Conservation (phyloP, 2,329 filamentous ascomycete species). For the Cladophialophora bantiana region DNA sequence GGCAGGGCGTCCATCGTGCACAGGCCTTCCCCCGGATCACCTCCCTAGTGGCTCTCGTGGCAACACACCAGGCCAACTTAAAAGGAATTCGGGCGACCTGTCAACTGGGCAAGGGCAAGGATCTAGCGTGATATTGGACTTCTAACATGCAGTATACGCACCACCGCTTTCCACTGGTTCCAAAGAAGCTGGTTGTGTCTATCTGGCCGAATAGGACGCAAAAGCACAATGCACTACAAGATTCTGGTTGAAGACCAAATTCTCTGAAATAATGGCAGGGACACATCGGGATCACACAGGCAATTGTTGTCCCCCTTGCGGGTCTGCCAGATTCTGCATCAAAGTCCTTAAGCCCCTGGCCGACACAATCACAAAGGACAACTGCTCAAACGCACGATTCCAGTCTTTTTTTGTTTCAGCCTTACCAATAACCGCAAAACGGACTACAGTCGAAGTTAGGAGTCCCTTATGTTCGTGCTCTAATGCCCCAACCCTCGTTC, state of each 20-base stretch:
- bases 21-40: conserved; percentile 8
- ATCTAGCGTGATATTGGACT: not conserved
- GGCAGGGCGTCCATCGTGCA: conserved; percentile 9
- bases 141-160: not conserved
- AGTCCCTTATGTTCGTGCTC: too few relatives aligned
- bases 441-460: not conserved
- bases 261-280: not conserved
- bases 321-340: not conserved
- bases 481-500: too few relatives aligned
- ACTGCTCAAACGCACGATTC: conserved; percentile 1
- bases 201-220: not conserved
- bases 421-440: not conserved
- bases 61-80: conserved; percentile 1
- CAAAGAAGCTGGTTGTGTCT: not conserved
- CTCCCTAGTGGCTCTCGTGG: conserved; percentile 8
- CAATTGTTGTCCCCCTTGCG: not conserved
- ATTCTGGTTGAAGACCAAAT: not conserved
- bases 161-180: not conserved
- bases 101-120: conserved; percentile 2
- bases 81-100: not conserved
- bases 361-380: not conserved
- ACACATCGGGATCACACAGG: not conserved
- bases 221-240: not conserved
- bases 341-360: not conserved
- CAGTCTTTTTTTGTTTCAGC: not conserved